Percentiles rank a stretch among this genome's conserved stretches.
Conservation (phyloP, 768 basidiomycete genomes). For the Lactarius evosmus region DNA sequence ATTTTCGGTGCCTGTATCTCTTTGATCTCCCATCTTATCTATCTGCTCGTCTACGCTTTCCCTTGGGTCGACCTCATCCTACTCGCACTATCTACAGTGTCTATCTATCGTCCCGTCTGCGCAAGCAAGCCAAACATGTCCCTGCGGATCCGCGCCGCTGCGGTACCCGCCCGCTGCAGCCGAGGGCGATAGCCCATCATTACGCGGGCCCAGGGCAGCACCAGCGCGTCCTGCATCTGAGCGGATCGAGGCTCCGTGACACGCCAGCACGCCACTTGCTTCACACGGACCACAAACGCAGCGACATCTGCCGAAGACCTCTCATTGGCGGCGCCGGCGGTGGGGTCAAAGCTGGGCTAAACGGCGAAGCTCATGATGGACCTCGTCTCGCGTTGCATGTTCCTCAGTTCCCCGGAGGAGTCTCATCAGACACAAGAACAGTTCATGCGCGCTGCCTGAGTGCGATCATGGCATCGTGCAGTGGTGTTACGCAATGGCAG, state of each 20-base stretch:
- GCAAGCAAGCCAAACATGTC: background rate
- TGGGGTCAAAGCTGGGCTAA: background rate
- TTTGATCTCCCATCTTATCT: no score
- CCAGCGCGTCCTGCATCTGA: background rate
- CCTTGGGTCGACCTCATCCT: no score
- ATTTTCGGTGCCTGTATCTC: no score
- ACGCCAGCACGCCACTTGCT: background rate
- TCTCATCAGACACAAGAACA: background rate
- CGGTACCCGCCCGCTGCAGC: background rate
- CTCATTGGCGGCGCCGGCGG: background rate
- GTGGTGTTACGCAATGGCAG: conserved; percentile 1
- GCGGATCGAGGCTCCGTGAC: background rate
- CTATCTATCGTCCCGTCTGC: background rate
- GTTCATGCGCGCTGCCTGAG: conserved; percentile 3
- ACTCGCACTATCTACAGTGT: no score
- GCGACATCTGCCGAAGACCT: background rate
- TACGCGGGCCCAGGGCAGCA: background rate
- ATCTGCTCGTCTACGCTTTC: no score
- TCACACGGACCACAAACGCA: background rate
- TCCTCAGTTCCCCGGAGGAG: background rate
- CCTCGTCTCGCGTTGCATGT: conserved; percentile 4
- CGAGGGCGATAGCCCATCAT: conserved; percentile 11
- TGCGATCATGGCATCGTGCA: conserved; percentile 17
- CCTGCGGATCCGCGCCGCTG: background rate
- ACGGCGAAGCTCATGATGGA: background rate